Conservation (phyloP, 2,329 filamentous ascomycete genomes). For the Microascus cirrosus region DNA sequence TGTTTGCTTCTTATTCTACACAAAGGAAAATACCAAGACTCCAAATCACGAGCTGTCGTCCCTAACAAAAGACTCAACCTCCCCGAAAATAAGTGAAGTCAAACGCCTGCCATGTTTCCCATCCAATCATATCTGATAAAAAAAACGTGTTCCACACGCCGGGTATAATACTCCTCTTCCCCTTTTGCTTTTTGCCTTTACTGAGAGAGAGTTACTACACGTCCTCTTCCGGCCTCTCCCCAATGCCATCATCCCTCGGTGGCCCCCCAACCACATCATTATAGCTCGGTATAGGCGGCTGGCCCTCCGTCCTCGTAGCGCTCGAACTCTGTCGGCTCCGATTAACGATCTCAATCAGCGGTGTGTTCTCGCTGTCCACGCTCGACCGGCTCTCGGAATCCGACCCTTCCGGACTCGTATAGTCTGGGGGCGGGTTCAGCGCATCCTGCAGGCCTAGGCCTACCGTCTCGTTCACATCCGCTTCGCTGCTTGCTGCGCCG, state of each 20-base stretch:
- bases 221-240: not conserved
- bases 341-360: conserved; percentile 37
- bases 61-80: not conserved
- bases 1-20: too few relatives aligned
- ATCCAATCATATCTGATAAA: not conserved
- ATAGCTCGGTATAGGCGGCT: conserved; percentile 71
- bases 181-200: not conserved
- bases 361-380: conserved; percentile 43
- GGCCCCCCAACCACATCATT: conserved; percentile 54
- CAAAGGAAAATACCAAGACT: not conserved
- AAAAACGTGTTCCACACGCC: not conserved
- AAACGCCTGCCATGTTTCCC: not conserved
- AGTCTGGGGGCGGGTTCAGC: conserved; percentile 58
- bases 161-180: not conserved
- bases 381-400: conserved; percentile 45
- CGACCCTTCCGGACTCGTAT: conserved; percentile 54
- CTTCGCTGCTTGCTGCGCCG: conserved; percentile 18
- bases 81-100: not conserved
- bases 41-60: not conserved
- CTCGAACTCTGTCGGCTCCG: conserved; percentile 39
- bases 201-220: not conserved
- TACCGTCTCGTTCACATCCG: conserved; percentile 20
- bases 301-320: conserved; percentile 18
- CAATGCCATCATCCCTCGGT: not conserved
- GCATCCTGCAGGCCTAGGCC: conserved; percentile 41